Percentiles rank a stretch among this genome's conserved stretches.
Conservation (phyloP, 495 filamentous ascomycete species). For the Thermothielavioides terrestris region DNA sequence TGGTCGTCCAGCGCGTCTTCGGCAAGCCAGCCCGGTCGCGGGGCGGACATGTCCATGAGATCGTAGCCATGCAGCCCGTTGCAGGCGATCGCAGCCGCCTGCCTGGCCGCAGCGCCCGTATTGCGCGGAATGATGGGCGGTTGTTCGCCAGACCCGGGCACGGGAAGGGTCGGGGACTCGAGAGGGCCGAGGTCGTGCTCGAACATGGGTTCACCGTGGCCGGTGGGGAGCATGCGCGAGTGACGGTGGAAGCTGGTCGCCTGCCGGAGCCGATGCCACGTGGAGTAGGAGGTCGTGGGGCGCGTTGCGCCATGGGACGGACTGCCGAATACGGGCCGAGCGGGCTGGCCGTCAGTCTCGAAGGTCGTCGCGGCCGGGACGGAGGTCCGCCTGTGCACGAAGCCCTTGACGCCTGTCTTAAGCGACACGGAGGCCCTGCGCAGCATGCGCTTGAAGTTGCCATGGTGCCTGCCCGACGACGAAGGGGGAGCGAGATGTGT, state of each 20-base stretch:
- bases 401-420: conserved; percentile 30
- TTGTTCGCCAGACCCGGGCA: conserved; percentile 40
- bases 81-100: conserved; percentile 55
- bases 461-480: conserved; percentile 14
- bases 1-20: conserved; percentile 47
- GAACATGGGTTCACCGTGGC: conserved; percentile 27
- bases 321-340: conserved; percentile 16
- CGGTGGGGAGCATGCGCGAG: conserved; percentile 30
- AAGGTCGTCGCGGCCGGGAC: conserved; percentile 29
- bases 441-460: conserved; percentile 35
- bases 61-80: conserved; percentile 49
- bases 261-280: conserved; percentile 42
- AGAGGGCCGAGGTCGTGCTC: conserved; percentile 24
- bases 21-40: conserved; percentile 25
- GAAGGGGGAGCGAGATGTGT: conserved; percentile 8
- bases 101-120: conserved; percentile 59
- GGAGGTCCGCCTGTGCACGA: conserved; percentile 40
- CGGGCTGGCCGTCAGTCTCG: conserved; percentile 21
- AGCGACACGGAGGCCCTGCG: conserved; percentile 45
- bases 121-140: conserved; percentile 47
- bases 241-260: conserved; percentile 41
- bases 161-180: conserved; percentile 32
- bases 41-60: conserved; percentile 31
- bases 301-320: conserved; percentile 7
- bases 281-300: conserved; percentile 39